Evolutionary conservation across 2,329 filamentous ascomycete species (phyloP).

Genomic region (Colletotrichum falcatum): DNA sequence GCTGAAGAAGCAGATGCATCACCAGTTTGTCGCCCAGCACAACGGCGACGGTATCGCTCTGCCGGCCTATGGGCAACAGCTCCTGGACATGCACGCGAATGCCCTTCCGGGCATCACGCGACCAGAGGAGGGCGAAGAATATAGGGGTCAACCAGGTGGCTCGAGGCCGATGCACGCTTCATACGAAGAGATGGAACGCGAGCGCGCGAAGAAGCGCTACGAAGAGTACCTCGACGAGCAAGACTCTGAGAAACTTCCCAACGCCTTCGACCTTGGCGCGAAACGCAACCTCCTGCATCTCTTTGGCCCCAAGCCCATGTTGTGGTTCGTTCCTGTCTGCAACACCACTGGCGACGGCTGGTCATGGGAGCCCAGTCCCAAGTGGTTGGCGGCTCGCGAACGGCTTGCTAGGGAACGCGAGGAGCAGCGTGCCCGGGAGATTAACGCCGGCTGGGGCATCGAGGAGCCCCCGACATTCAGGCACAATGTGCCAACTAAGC

Average conservation of each 20-base stretch:
- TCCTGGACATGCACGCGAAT: conserved; percentile 86
- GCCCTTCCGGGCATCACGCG: conserved; percentile 82
- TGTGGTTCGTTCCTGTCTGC: conserved; percentile 85
- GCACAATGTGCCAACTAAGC: conserved; percentile 38
- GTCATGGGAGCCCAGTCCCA: conserved; percentile 88
- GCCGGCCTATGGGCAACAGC: conserved; percentile 76
- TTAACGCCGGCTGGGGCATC: conserved; percentile 75
- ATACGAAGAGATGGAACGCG: conserved; percentile 67
- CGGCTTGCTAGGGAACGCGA: conserved; percentile 68
- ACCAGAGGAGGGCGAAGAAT: conserved; percentile 82
- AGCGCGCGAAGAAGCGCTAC: conserved; percentile 66
- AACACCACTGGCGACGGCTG: conserved; percentile 94
- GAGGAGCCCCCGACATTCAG: conserved; percentile 47
- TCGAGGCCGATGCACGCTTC: conserved; percentile 59
- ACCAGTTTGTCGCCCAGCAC: conserved; percentile 68
- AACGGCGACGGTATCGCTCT: conserved; percentile 62
- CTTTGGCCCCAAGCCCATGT: conserved; percentile 77
- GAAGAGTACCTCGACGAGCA: conserved; percentile 88
- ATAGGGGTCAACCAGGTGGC: conserved; percentile 50
- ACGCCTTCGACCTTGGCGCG: conserved; percentile 93
- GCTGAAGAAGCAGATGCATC: conserved; percentile 76
- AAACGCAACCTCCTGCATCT: conserved; percentile 83
- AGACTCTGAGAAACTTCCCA: conserved; percentile 87
- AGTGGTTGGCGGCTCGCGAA: conserved; percentile 80
- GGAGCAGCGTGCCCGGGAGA: conserved; percentile 72